Evolutionary conservation across 148 eudicot species (phyloP).

Genomic region (Rhododendron vialii): DNA sequence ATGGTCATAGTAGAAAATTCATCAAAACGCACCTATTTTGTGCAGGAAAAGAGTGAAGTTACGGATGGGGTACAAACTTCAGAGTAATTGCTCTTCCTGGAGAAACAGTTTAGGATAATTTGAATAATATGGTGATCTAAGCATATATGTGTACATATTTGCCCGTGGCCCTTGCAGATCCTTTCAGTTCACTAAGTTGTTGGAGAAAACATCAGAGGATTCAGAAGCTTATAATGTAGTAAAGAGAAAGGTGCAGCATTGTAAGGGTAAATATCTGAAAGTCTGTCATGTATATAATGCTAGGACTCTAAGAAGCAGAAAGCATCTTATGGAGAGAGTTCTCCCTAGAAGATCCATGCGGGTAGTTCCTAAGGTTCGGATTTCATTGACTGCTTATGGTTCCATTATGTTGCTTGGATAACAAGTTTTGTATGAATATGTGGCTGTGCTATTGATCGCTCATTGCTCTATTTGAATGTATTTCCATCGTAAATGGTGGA

Average conservation of each 20-base stretch:
- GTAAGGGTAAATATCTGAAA: slow-evolving; percentile 16
- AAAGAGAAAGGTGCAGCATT: slow-evolving; percentile 25
- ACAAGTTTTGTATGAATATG: background rate
- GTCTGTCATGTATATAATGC: slow-evolving; percentile 15
- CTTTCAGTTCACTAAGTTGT: slow-evolving; percentile 10
- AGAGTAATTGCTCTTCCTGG: slow-evolving; percentile 29
- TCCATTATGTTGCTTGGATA: background rate
- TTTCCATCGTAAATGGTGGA: background rate
- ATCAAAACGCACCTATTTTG: background rate
- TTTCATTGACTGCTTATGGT: slow-evolving; percentile 2
- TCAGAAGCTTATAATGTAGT: slow-evolving; percentile 14
- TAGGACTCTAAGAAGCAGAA: slow-evolving; percentile 27
- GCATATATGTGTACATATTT: slow-evolving; percentile 1
- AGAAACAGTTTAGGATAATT: slow-evolving; percentile 2
- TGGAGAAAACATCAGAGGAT: slow-evolving; percentile 15
- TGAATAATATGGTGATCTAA: background rate
- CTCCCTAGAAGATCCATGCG: slow-evolving; percentile 37
- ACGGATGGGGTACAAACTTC: slow-evolving; percentile 22
- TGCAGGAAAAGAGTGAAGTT: slow-evolving; percentile 32
- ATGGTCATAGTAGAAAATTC: slow-evolving; percentile 2
- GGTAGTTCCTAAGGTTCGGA: slow-evolving; percentile 31
- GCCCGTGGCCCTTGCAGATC: slow-evolving; percentile 19
- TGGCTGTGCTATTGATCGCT: background rate
- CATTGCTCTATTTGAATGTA: background rate
- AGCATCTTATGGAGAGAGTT: slow-evolving; percentile 21